These are phyloP conservation scores for Sechiopsis laciniata DNA, from an alignment of 306 rosid species.

Conservation along the genomic window DNA sequence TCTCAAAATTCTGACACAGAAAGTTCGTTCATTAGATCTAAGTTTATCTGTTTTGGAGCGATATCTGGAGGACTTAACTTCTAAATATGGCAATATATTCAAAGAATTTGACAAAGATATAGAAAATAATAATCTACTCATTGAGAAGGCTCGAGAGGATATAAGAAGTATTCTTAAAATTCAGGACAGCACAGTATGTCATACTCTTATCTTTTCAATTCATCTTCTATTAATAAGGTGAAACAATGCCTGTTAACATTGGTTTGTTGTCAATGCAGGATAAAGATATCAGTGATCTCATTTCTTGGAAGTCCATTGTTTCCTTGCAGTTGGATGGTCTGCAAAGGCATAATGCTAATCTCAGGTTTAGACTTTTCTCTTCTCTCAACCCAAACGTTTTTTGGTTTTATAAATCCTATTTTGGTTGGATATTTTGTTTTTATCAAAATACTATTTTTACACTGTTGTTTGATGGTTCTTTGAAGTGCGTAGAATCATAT, in stretches of 20 bases:
- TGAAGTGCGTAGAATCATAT: no score
- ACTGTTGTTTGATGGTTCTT: no score
- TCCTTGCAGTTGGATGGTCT: conserved; percentile 60
- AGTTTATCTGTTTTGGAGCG: conserved; percentile 81
- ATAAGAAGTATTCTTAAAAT: conserved; percentile 42
- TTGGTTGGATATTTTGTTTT: neutral
- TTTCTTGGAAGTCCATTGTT: conserved; percentile 66
- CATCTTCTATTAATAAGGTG: neutral
- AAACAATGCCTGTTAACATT: neutral
- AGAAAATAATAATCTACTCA: conserved; percentile 41
- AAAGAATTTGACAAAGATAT: conserved; percentile 62
- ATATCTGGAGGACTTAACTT: conserved; percentile 67
- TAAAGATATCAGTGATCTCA: conserved; percentile 49
- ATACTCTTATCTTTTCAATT: conserved; percentile 23
- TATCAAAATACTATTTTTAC: no score
- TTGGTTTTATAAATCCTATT: neutral
- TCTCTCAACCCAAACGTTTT: conserved; percentile 26
- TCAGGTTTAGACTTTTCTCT: conserved; percentile 49
- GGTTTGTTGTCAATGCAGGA: conserved; percentile 37
- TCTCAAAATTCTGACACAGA: conserved; percentile 91
- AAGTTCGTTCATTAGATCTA: conserved; percentile 73
- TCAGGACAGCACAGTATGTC: conserved; percentile 60
- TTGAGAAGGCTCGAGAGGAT: conserved; percentile 62
- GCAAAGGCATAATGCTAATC: conserved; percentile 53
- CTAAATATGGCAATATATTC: conserved; percentile 64